Percentiles rank a stretch among this genome's conserved stretches.
These are phyloP conservation scores for Tulasnella calospora DNA, from an alignment of 768 basidiomycete genomes.

Conservation along the genomic window DNA sequence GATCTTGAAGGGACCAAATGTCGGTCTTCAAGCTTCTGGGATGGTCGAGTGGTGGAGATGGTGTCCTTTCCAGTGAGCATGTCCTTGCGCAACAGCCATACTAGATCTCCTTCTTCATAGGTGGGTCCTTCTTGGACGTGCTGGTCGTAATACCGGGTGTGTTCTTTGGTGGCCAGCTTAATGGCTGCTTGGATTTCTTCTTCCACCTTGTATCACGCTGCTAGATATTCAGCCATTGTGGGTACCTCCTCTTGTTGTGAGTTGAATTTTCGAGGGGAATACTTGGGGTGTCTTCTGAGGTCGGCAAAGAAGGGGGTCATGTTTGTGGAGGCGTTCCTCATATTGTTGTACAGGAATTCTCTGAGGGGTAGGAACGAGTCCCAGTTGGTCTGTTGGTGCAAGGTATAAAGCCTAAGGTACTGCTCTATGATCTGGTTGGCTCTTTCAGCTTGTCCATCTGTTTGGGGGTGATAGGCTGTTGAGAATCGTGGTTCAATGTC, in stretches of 20 bases:
- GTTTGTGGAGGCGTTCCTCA: background rate
- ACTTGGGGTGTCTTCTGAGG: background rate
- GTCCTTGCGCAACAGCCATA: too few relatives aligned
- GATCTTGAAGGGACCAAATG: too few relatives aligned
- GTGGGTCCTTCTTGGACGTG: too few relatives aligned
- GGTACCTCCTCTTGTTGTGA: background rate
- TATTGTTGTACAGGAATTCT: slow-evolving; percentile 14
- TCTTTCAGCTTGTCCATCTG: slow-evolving; percentile 21
- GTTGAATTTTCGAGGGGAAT: background rate
- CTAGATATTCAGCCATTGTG: background rate
- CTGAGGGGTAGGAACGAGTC: background rate
- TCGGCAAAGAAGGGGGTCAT: slow-evolving; percentile 13
- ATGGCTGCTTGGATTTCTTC: background rate
- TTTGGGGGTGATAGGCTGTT: slow-evolving; percentile 18
- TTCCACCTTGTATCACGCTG: background rate
- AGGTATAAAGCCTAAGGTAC: background rate
- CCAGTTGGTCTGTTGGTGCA: background rate
- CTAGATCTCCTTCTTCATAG: too few relatives aligned
- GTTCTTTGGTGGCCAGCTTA: background rate
- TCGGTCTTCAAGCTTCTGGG: too few relatives aligned
- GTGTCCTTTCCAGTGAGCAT: too few relatives aligned
- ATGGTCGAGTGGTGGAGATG: too few relatives aligned
- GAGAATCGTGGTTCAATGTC: background rate
- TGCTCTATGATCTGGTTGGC: slow-evolving; percentile 1
- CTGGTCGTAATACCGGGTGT: background rate